Percentiles rank a stretch among this genome's conserved stretches.
phyloP scores from a whole-genome alignment of 148 eudicot genomes.

The Spergularia marina region DNA sequence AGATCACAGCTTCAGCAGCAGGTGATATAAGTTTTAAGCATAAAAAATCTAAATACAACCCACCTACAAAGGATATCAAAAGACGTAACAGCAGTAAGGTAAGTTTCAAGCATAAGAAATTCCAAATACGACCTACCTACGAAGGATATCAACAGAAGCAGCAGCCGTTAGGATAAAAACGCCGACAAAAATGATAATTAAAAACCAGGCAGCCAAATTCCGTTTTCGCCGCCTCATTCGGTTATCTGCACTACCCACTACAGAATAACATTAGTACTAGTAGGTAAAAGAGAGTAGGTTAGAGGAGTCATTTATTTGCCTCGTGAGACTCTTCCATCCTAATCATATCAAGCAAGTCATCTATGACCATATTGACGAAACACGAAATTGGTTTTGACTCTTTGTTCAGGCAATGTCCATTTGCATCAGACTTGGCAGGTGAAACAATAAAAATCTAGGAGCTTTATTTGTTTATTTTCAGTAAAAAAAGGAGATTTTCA shows the following conservation, averaged over 20 bases:
- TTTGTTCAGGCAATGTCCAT: neutral
- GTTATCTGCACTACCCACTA: slow-evolving; percentile 26
- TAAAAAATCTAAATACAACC: neutral
- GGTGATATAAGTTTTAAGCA: too few species aligned
- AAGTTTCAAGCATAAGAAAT: neutral
- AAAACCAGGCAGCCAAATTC: slow-evolving; percentile 47
- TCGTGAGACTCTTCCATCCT: slow-evolving; percentile 3
- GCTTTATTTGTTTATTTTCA: neutral
- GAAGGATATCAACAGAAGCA: slow-evolving; percentile 48
- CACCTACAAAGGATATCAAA: slow-evolving; percentile 45
- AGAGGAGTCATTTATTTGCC: slow-evolving; percentile 5
- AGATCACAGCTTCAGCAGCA: too few species aligned
- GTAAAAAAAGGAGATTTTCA: too few species aligned
- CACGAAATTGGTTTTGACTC: neutral
- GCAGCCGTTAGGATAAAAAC: slow-evolving; percentile 48
- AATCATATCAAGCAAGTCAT: too few species aligned
- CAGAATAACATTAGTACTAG: neutral
- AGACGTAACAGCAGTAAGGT: slow-evolving; percentile 52
- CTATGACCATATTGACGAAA: neutral
- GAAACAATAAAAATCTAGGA: neutral
- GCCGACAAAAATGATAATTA: slow-evolving; percentile 37
- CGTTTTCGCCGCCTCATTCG: slow-evolving; percentile 32
- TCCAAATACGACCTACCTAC: slow-evolving; percentile 31
- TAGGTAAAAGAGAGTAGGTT: neutral
- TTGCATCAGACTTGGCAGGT: neutral